These are phyloP conservation scores for Scheffersomyces ergatensis DNA, from an alignment of 805 yeast genomes.

Conservation along the genomic window DNA sequence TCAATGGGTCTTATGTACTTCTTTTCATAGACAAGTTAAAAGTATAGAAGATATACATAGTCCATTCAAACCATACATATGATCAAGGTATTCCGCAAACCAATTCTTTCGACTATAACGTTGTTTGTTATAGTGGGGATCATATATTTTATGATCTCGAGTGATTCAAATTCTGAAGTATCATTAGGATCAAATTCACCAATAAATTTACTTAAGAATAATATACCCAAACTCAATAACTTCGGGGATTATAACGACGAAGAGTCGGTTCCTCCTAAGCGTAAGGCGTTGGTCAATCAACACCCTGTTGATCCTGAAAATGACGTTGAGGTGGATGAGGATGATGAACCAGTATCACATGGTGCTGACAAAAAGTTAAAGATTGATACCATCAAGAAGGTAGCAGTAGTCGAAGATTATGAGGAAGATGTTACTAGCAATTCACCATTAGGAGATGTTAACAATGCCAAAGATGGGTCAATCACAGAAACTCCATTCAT, in stretches of 20 bases:
- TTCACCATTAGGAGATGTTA: neutral
- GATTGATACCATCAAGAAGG: neutral
- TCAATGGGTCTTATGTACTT: too few species aligned
- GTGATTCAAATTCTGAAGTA: slow-evolving; percentile 13
- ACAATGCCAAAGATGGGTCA: slow-evolving; percentile 4
- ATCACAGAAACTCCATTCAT: slow-evolving; percentile 59
- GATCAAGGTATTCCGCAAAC: slow-evolving; percentile 24
- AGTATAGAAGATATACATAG: too few species aligned
- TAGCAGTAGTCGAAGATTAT: neutral
- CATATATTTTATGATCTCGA: slow-evolving; percentile 24
- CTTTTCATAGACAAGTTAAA: too few species aligned
- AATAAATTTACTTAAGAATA: slow-evolving; percentile 9
- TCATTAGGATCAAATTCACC: slow-evolving; percentile 22
- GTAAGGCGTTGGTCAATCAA: neutral
- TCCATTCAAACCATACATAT: too few species aligned
- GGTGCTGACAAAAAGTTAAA: neutral
- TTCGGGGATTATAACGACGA: neutral
- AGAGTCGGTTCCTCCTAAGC: neutral
- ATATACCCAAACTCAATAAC: neutral
- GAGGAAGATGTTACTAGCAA: neutral
- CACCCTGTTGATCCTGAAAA: too few species aligned
- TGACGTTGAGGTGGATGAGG: neutral
- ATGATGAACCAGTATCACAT: neutral
- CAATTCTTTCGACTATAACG: slow-evolving; percentile 22
- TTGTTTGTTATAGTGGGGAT: slow-evolving; percentile 21